phyloP scores from a whole-genome alignment of 2,329 filamentous ascomycete genomes.

The Westerdykella sp. region DNA sequence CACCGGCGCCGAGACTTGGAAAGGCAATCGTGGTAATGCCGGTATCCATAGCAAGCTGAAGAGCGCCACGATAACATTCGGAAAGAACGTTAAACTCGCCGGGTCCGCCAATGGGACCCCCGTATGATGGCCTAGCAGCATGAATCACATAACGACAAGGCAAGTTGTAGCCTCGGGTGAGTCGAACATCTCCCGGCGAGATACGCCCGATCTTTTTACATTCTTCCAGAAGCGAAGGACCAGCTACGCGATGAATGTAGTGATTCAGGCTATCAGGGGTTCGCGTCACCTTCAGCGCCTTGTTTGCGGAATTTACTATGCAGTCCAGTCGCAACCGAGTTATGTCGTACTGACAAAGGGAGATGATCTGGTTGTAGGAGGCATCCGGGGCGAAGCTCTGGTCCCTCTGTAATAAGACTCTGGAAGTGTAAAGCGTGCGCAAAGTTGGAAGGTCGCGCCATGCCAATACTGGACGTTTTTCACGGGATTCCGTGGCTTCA shows the following conservation, averaged over 20 bases:
- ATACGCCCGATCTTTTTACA: conserved; percentile 5
- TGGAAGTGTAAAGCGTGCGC: conserved; percentile 20
- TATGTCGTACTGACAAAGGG: conserved; percentile 26
- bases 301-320: conserved; percentile 29
- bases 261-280: conserved; percentile 16
- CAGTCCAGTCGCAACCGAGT: conserved; percentile 30
- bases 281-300: conserved; percentile 8
- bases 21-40: conserved; percentile 29
- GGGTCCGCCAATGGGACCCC: conserved; percentile 10
- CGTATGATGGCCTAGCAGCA: conserved; percentile 22
- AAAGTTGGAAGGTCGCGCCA: conserved; percentile 22
- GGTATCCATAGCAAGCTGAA: conserved; percentile 17
- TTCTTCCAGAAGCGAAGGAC: conserved; percentile 21
- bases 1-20: conserved; percentile 28
- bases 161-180: conserved; percentile 25
- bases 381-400: conserved; percentile 27
- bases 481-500: conserved; percentile 1
- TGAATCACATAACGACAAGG: conserved; percentile 29
- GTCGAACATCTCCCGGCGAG: conserved; percentile 15
- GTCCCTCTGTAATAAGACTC: conserved; percentile 19
- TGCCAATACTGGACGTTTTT: conserved; percentile 7
- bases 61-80: conserved; percentile 25
- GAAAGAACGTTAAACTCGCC: conserved; percentile 23
- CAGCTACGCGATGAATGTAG: conserved; percentile 24
- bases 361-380: conserved; percentile 25